Conservation (phyloP, 768 basidiomycete genomes). For the Zangia roseola region DNA sequence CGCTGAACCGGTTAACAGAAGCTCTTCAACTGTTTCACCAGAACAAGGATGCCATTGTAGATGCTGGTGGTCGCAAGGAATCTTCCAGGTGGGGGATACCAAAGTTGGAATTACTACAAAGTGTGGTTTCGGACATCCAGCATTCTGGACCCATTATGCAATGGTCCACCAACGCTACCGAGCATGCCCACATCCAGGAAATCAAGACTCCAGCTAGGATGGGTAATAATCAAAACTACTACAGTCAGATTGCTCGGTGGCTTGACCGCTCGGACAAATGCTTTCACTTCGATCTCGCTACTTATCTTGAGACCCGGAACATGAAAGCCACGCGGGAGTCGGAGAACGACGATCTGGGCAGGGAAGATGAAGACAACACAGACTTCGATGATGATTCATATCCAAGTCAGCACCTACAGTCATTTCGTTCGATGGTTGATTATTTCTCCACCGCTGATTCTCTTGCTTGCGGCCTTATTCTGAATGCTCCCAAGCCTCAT, state of each 20-base stretch:
- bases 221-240: constrained; percentile 27
- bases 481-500: no score
- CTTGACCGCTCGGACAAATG: constrained; percentile 33
- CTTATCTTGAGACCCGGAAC: neutral
- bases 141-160: neutral
- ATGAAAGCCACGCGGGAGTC: neutral
- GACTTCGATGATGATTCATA: neutral
- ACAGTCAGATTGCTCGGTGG: constrained; percentile 32
- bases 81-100: no score
- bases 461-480: neutral
- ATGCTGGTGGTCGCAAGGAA: no score
- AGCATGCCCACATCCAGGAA: constrained; percentile 32
- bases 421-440: no score
- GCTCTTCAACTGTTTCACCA: constrained; percentile 36
- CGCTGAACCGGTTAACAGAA: constrained; percentile 26
- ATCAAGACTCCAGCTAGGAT: constrained; percentile 33
- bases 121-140: neutral
- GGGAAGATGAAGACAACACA: neutral
- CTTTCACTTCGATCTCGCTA: neutral
- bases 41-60: constrained; percentile 35
- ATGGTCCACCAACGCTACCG: constrained; percentile 36
- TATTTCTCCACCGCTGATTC: neutral
- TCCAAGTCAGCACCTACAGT: neutral
- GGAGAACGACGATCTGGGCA: neutral
- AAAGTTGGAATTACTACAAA: constrained; percentile 3